Conservation (phyloP, 345 rosid genomes). For the Sonneratia alba region DNA sequence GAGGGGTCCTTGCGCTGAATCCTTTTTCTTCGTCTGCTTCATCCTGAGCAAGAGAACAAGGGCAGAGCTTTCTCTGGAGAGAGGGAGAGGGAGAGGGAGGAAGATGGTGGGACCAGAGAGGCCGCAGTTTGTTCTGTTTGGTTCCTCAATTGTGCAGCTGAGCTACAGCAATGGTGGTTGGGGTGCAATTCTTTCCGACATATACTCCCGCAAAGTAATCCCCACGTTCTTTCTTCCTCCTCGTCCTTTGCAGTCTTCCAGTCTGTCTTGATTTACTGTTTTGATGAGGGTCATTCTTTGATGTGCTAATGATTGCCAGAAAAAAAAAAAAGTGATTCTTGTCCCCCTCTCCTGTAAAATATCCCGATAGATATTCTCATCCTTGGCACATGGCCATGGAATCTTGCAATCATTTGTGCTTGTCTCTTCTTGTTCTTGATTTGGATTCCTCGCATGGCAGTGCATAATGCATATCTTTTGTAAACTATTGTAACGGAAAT, state of each 20-base stretch:
- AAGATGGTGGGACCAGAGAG: constrained; percentile 75
- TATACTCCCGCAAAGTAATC: constrained; percentile 81
- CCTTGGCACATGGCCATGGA: background rate
- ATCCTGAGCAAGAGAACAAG: background rate
- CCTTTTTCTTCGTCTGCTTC: background rate
- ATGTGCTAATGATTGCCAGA: background rate
- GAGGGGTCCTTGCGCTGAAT: background rate
- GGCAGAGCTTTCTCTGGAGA: background rate
- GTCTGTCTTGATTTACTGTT: background rate
- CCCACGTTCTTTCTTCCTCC: background rate
- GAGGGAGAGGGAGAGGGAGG: background rate
- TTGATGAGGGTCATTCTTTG: background rate
- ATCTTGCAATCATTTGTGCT: background rate
- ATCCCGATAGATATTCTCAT: background rate
- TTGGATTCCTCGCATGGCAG: background rate
- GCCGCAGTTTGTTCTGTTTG: constrained; percentile 91
- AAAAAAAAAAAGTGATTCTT: background rate
- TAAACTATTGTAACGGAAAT: background rate
- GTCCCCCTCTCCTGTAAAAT: background rate
- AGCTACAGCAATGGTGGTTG: constrained; percentile 88
- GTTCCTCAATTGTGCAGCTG: constrained; percentile 93
- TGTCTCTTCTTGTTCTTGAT: background rate
- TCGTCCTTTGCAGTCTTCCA: background rate
- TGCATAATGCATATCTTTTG: background rate
- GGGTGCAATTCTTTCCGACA: constrained; percentile 83